Evolutionary conservation across 208 protist genomes (phyloP).

Genomic region (Trypanosoma grayi): DNA sequence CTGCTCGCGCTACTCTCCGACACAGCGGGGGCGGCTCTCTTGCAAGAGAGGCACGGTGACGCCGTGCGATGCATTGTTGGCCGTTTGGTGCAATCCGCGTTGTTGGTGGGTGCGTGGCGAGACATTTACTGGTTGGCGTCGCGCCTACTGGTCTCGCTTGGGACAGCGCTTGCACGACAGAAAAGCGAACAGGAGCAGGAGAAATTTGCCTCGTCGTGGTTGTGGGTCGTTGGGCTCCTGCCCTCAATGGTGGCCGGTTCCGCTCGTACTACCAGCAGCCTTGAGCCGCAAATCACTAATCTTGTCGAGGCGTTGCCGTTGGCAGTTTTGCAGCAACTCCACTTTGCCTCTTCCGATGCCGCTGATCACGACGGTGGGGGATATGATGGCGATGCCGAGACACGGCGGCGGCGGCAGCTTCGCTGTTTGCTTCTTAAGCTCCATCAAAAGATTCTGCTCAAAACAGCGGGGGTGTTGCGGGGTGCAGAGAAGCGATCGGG

Average conservation of each 20-base stretch:
- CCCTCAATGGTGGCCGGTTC: constrained; percentile 23
- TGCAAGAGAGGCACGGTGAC: not conserved
- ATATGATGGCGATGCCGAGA: not conserved
- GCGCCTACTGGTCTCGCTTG: not conserved
- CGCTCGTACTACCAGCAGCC: constrained; percentile 1
- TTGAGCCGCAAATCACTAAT: constrained; percentile 6
- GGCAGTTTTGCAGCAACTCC: not conserved
- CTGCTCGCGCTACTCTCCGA: not conserved
- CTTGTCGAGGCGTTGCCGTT: not conserved
- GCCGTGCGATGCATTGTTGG: not conserved
- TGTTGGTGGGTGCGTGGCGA: constrained; percentile 32
- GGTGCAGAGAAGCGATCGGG: not conserved
- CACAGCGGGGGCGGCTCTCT: not conserved
- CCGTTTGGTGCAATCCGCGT: constrained; percentile 13
- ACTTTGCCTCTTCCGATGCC: not conserved
- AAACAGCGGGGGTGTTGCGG: not conserved
- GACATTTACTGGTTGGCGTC: constrained; percentile 29
- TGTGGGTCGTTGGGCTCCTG: constrained; percentile 21
- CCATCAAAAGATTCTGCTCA: constrained; percentile 10
- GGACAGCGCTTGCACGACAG: not conserved
- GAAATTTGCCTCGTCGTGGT: not conserved
- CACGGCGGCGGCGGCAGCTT: not conserved
- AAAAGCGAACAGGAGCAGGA: not conserved
- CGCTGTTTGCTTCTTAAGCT: constrained; percentile 5
- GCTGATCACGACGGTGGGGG: not conserved